phyloP scores from a whole-genome alignment of 2,329 filamentous ascomycete genomes.

The Magnaporthiopsis incrustans region DNA sequence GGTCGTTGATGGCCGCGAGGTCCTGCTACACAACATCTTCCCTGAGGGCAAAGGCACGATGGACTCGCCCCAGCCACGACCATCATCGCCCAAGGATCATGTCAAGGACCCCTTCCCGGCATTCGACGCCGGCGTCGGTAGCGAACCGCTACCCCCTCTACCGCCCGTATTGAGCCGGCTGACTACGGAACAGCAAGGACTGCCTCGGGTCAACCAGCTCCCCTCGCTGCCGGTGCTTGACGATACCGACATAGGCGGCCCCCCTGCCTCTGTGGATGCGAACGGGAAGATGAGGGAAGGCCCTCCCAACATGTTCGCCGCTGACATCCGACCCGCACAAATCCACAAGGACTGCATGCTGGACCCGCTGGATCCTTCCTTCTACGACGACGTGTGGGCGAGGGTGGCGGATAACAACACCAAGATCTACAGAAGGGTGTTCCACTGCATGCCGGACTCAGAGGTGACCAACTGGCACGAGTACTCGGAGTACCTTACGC shows the following conservation, averaged over 20 bases:
- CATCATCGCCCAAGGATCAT: neutral
- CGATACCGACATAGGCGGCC: constrained; percentile 77
- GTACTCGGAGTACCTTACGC: constrained; percentile 77
- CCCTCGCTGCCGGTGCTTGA: constrained; percentile 62
- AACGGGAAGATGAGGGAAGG: constrained; percentile 38
- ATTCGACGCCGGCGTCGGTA: constrained; percentile 26
- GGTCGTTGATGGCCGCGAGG: constrained; percentile 60
- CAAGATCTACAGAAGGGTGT: constrained; percentile 85
- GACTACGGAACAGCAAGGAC: constrained; percentile 54
- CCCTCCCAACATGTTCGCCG: constrained; percentile 43
- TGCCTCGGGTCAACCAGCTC: constrained; percentile 62
- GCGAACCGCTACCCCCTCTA: constrained; percentile 49
- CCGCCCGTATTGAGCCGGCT: constrained; percentile 45
- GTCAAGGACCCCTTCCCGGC: constrained; percentile 1
- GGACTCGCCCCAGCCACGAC: constrained; percentile 35
- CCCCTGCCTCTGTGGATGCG: constrained; percentile 49
- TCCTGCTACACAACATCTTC: constrained; percentile 57
- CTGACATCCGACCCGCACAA: constrained; percentile 64
- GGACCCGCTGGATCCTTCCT: constrained; percentile 74
- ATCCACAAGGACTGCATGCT: constrained; percentile 90
- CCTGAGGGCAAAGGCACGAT: constrained; percentile 57
- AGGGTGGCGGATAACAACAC: constrained; percentile 89
- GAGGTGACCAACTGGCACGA: constrained; percentile 90
- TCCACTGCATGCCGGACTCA: constrained; percentile 94
- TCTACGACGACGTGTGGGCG: constrained; percentile 85